A percentile compares a stretch with the other conserved stretches of the same genome.
phyloP scores from a whole-genome alignment of 2,329 filamentous ascomycete genomes.

The Penicillium sp. region DNA sequence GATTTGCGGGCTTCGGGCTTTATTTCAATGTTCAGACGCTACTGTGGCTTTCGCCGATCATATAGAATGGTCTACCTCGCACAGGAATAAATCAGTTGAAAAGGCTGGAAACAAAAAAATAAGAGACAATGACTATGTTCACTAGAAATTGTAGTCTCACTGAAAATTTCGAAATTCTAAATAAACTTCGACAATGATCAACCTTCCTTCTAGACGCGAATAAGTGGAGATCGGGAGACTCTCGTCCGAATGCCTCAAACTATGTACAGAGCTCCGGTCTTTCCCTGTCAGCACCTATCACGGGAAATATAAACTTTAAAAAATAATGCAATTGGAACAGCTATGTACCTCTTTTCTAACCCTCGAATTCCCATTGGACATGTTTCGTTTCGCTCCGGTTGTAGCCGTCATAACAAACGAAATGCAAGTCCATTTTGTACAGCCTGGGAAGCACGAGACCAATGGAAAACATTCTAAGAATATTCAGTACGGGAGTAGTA shows the following conservation, averaged over 20 bases:
- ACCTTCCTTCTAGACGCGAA: neutral
- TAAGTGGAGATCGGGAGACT: neutral
- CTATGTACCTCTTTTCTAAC: neutral
- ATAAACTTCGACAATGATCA: neutral
- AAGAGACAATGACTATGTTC: neutral
- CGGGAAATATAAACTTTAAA: too few species aligned
- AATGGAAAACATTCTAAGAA: too few species aligned
- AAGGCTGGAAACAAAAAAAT: neutral
- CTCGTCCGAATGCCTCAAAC: neutral
- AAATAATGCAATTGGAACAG: too few species aligned
- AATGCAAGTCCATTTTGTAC: neutral
- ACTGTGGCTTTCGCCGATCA: neutral
- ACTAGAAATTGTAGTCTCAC: neutral
- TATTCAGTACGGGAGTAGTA: too few species aligned
- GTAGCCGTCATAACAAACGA: neutral
- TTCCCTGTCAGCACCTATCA: neutral
- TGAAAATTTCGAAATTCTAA: neutral
- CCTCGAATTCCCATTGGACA: neutral
- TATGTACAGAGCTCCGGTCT: neutral
- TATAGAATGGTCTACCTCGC: neutral
- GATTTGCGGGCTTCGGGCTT: constrained; percentile 2
- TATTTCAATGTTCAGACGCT: neutral
- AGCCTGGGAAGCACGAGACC: neutral
- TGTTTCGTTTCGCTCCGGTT: neutral
- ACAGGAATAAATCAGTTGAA: neutral